Evolutionary conservation across 2,329 filamentous ascomycete genomes (phyloP).

Genomic region (Stemphylium lycopersici): DNA sequence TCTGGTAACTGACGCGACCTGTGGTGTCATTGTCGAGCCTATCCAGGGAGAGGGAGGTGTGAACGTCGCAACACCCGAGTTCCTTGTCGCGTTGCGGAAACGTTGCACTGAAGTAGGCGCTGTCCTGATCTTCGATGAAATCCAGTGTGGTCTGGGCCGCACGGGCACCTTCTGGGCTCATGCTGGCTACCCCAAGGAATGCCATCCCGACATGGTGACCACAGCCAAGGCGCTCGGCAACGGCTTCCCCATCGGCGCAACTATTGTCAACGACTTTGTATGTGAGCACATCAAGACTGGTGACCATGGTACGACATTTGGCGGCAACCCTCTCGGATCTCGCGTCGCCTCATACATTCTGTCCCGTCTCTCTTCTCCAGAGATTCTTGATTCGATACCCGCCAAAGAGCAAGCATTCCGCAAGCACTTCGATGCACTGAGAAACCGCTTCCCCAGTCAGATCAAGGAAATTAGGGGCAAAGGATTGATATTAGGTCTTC

Average conservation of each 20-base stretch:
- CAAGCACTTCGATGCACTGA: conserved; percentile 62
- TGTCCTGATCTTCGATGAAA: conserved; percentile 93
- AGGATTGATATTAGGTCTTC: conserved; percentile 85
- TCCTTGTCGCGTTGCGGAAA: conserved; percentile 80
- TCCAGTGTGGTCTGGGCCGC: conserved; percentile 89
- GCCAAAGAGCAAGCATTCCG: conserved; percentile 69
- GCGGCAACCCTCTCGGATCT: conserved; percentile 86
- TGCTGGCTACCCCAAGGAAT: conserved; percentile 71
- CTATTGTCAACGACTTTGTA: conserved; percentile 70
- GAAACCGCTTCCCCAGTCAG: conserved; percentile 69
- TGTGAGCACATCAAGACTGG: conserved; percentile 73
- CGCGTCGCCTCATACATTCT: conserved; percentile 88
- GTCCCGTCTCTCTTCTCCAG: conserved; percentile 71
- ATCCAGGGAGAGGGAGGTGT: conserved; percentile 98
- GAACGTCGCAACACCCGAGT: conserved; percentile 80
- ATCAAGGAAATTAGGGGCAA: conserved; percentile 81
- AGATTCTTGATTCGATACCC: conserved; percentile 72
- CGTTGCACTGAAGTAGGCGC: conserved; percentile 87
- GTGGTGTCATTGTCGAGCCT: conserved; percentile 93
- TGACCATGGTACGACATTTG: conserved; percentile 94
- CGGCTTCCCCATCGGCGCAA: conserved; percentile 92
- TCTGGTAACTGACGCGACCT: conserved; percentile 83
- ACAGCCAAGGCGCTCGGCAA: conserved; percentile 97
- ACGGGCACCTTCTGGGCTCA: conserved; percentile 95
- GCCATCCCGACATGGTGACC: conserved; percentile 92